Evolutionary conservation across 2,329 filamentous ascomycete genomes (phyloP).

Genomic region (Trichoderma sp.): DNA sequence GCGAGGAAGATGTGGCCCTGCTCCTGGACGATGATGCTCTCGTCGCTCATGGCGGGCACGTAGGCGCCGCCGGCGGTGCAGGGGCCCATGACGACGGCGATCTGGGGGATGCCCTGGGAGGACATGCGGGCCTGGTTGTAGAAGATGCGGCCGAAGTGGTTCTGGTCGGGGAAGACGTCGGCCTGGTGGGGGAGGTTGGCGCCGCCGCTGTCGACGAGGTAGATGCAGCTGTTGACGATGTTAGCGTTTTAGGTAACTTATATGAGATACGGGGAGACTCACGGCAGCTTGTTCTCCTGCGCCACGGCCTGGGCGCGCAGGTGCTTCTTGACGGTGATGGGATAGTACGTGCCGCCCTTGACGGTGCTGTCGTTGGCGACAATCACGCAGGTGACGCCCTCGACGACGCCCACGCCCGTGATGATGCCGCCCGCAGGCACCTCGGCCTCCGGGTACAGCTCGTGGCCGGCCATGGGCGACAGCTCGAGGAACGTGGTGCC

Average conservation of each 20-base stretch:
- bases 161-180: conserved; percentile 91
- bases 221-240: conserved; percentile 69
- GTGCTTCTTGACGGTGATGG: conserved; percentile 97
- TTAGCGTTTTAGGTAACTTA: not conserved
- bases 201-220: conserved; percentile 93
- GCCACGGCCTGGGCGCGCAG: conserved; percentile 89
- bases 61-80: conserved; percentile 97
- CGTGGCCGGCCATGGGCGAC: conserved; percentile 86
- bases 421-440: conserved; percentile 91
- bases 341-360: conserved; percentile 96
- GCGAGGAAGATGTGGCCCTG: conserved; percentile 98
- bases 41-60: conserved; percentile 95
- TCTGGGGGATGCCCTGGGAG: conserved; percentile 83
- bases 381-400: conserved; percentile 89
- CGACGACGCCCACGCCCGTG: conserved; percentile 86
- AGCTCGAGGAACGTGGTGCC: conserved; percentile 91
- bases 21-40: conserved; percentile 93
- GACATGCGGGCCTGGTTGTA: conserved; percentile 98
- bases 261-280: no score
- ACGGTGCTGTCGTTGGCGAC: conserved; percentile 97
- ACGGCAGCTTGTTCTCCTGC: conserved; percentile 78
- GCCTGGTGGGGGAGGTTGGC: conserved; percentile 94
- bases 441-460: conserved; percentile 83
- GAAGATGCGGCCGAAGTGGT: conserved; percentile 97
- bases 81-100: conserved; percentile 94